Evolutionary conservation across 2,329 filamentous ascomycete species (phyloP).

Genomic region (Phyllosticta ampelicida): DNA sequence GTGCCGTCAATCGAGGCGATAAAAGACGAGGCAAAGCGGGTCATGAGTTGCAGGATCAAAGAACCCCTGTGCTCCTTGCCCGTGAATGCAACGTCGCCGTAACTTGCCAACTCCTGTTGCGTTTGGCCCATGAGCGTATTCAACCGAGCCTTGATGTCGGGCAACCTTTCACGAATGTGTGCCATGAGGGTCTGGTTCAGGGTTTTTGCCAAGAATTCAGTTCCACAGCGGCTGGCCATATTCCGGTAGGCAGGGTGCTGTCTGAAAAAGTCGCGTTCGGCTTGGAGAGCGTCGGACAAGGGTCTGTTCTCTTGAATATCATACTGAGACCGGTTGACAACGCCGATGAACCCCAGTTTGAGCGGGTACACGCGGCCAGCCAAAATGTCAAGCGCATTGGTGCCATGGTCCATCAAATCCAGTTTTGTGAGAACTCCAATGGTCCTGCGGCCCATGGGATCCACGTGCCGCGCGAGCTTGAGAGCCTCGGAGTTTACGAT

Average conservation of each 20-base stretch:
- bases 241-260: constrained; percentile 96
- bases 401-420: constrained; percentile 97
- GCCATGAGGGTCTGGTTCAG: constrained; percentile 91
- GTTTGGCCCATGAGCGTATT: constrained; percentile 99
- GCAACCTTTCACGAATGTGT: constrained; percentile 89
- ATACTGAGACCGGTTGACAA: constrained; percentile 95
- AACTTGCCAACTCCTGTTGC: constrained; percentile 94
- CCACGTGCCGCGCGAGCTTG: constrained; percentile 93
- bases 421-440: constrained; percentile 96
- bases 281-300: constrained; percentile 73
- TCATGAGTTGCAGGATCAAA: constrained; percentile 94
- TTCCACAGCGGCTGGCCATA: constrained; percentile 87
- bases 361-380: constrained; percentile 92
- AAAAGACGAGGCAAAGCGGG: constrained; percentile 92
- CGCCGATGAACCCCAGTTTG: constrained; percentile 95
- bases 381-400: constrained; percentile 95
- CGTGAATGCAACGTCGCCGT: constrained; percentile 94
- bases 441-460: constrained; percentile 84
- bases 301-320: constrained; percentile 95
- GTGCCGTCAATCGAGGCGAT: constrained; percentile 98
- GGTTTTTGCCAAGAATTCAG: constrained; percentile 86
- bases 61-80: constrained; percentile 95
- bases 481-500: constrained; percentile 96
- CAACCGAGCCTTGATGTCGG: constrained; percentile 93
- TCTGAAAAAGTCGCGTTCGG: constrained; percentile 90